A percentile compares a stretch with the other conserved stretches of the same genome.
These are phyloP conservation scores for Nakazawaea sp. DNA, from an alignment of 805 yeast genomes.

Conservation along the genomic window DNA sequence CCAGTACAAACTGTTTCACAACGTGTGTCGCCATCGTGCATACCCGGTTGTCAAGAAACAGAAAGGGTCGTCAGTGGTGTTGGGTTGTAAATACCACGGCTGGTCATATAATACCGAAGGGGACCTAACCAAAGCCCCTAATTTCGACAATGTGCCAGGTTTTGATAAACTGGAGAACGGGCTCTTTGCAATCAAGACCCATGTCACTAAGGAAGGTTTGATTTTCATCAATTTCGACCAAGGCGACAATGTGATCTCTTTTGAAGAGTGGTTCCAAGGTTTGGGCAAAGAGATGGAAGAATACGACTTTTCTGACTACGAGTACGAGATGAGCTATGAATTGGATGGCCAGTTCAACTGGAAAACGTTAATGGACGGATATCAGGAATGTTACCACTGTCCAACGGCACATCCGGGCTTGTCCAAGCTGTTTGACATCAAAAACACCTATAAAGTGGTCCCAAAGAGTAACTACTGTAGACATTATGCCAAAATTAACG, in stretches of 20 bases:
- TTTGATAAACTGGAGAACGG: constrained; percentile 50
- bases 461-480: constrained; percentile 55
- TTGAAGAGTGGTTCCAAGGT: constrained; percentile 47
- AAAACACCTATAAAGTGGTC: constrained; percentile 54
- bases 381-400: constrained; percentile 63
- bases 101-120: constrained; percentile 65
- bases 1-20: constrained; percentile 52
- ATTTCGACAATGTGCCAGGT: constrained; percentile 52
- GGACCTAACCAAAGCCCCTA: constrained; percentile 52
- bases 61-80: constrained; percentile 47
- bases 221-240: constrained; percentile 49
- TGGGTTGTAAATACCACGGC: constrained; percentile 60
- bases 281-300: constrained; percentile 46
- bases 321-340: constrained; percentile 59
- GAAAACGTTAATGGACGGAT: constrained; percentile 64
- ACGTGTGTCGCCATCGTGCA: constrained; percentile 60
- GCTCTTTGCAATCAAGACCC: constrained; percentile 46
- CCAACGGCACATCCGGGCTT: constrained; percentile 64
- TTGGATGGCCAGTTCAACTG: constrained; percentile 59
- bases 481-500: constrained; percentile 45
- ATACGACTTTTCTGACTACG: constrained; percentile 54
- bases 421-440: constrained; percentile 48
- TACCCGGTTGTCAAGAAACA: constrained; percentile 55
- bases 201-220: constrained; percentile 49
- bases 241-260: constrained; percentile 34